These are phyloP conservation scores for Nicotiana benthamiana DNA, from an alignment of 257 asterid species.

Conservation along the genomic window DNA sequence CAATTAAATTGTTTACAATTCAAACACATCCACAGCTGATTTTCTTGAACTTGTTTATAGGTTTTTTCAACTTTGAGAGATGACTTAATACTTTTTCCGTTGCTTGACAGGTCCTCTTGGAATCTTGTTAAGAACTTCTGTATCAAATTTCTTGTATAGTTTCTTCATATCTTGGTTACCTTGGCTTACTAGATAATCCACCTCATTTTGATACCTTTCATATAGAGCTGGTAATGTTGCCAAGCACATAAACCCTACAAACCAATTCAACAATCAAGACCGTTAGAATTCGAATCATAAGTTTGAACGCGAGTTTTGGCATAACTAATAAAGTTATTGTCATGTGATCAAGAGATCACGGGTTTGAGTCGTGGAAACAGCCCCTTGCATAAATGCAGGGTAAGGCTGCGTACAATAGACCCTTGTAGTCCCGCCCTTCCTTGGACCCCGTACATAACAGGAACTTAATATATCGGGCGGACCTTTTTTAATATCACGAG, in stretches of 20 bases:
- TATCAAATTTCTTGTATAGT: constrained; percentile 48
- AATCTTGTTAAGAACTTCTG: constrained; percentile 64
- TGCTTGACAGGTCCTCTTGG: constrained; percentile 82
- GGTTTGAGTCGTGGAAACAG: too few species aligned
- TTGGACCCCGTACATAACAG: too few species aligned
- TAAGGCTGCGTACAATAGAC: too few species aligned
- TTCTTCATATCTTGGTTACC: constrained; percentile 57
- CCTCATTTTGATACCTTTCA: constrained; percentile 56
- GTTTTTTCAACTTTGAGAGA: background rate
- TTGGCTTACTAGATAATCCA: constrained; percentile 52
- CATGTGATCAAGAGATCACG: too few species aligned
- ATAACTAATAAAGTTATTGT: too few species aligned
- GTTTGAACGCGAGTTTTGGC: too few species aligned
- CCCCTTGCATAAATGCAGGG: too few species aligned
- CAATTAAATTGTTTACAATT: background rate
- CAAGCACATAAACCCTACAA: constrained; percentile 47
- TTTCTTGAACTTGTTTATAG: background rate
- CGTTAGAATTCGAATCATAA: background rate
- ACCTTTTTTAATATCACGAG: background rate
- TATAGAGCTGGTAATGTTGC: constrained; percentile 65
- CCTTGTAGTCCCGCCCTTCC: too few species aligned
- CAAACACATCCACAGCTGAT: background rate
- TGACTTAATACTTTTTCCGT: constrained; percentile 41
- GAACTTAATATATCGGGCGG: too few species aligned
- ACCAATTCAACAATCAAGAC: background rate